A percentile compares a stretch with the other conserved stretches of the same genome.
phyloP scores from a whole-genome alignment of 1,139 yeast species.

The Magnusiomyces fungicola region DNA sequence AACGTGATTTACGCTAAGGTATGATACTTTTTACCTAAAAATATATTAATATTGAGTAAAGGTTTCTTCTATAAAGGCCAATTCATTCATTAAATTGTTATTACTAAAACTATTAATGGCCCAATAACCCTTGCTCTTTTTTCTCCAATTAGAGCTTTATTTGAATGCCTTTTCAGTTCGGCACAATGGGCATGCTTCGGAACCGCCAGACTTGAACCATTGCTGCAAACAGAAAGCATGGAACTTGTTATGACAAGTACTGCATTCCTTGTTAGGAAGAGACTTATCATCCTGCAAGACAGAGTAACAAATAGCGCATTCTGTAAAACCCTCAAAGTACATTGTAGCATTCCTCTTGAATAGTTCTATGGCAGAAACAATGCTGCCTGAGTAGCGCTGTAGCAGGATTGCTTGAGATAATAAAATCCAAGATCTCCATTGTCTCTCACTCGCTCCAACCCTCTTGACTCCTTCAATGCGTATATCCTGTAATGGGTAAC shows the following conservation, averaged over 20 bases:
- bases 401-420: constrained; percentile 67
- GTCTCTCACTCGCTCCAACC: constrained; percentile 83
- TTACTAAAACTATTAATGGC: too few species aligned
- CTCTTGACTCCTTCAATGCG: constrained; percentile 70
- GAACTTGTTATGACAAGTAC: constrained; percentile 87
- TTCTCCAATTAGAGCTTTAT: too few species aligned
- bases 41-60: too few species aligned
- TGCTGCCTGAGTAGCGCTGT: constrained; percentile 37
- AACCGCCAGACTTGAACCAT: constrained; percentile 94
- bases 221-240: constrained; percentile 96
- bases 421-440: constrained; percentile 93
- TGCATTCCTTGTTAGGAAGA: constrained; percentile 79
- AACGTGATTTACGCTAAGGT: too few species aligned
- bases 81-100: too few species aligned
- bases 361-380: constrained; percentile 72
- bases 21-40: too few species aligned
- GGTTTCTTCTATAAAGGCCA: too few species aligned
- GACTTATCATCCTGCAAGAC: constrained; percentile 86
- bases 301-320: constrained; percentile 94
- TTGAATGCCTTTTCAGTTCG: constrained; percentile 52
- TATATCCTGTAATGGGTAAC: constrained; percentile 69
- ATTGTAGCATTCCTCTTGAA: constrained; percentile 73
- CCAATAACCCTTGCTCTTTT: too few species aligned
- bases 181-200: constrained; percentile 91
- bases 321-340: constrained; percentile 84